These are phyloP conservation scores for Sugiyamaella americana DNA, from an alignment of 805 yeast species.

Conservation along the genomic window DNA sequence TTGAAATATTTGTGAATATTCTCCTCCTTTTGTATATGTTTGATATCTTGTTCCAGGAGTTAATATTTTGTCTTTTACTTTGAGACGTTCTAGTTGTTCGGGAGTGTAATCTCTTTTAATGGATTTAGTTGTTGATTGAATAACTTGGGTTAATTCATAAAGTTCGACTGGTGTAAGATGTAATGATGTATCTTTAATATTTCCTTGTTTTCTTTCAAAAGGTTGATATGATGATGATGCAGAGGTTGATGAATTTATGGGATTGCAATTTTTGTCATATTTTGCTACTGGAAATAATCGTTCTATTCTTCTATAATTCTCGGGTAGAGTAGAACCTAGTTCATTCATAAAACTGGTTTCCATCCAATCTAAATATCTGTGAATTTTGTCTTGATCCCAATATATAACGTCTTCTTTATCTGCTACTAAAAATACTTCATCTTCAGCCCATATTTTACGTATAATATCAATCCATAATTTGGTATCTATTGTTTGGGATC, in stretches of 20 bases:
- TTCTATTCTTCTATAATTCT: constrained; percentile 13
- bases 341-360: constrained; percentile 24
- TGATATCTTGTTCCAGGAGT: not conserved
- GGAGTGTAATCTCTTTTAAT: not conserved
- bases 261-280: constrained; percentile 8
- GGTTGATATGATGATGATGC: not conserved
- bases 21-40: not conserved
- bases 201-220: not conserved
- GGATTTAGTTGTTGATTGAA: not conserved
- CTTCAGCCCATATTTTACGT: constrained; percentile 25
- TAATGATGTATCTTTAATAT: not conserved
- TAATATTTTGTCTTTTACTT: not conserved
- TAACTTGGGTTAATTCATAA: not conserved
- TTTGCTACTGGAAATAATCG: constrained; percentile 23
- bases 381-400: constrained; percentile 45
- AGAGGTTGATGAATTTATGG: not conserved
- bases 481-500: not conserved
- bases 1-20: not conserved
- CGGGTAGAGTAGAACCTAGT: too few species aligned
- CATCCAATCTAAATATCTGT: constrained; percentile 48
- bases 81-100: not conserved
- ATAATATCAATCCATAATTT: constrained; percentile 20
- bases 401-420: constrained; percentile 35
- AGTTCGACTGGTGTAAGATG: not conserved
- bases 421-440: constrained; percentile 23